Base-by-base conservation (phyloP, 192 early-diverging fungal genomes). In the Allomyces javanicus region DNA sequence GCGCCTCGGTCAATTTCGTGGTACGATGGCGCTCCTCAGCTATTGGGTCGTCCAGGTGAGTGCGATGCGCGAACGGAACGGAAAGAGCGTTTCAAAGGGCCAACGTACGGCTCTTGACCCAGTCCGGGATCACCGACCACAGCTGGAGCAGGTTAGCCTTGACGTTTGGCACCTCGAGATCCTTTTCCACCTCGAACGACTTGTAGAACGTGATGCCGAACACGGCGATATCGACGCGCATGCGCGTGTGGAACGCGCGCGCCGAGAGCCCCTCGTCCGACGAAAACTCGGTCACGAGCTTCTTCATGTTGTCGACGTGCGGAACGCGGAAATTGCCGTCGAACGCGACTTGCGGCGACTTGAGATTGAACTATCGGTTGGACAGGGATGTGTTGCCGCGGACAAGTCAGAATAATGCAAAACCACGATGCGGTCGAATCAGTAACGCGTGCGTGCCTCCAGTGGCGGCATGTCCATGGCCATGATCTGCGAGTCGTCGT, bases 171-270 rank as follows among this genome's bases (percentile, higher is more conserved):
- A 14, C 12, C 17, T 58, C 50, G 17, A 58, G 12, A 12, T 14
- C 17, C 50, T 58, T 58, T n/a, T 58, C 50, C 12, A 58, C 50
- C 50, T 58, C 50, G 14, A 58, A 58, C 17, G 12, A 14, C 50
- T 58, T 58, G 50, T 58, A 58, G 50, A 58, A 58, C 50, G 50
- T 58, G 50, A 58, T 58, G 17, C 50, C 50, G 50, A 58, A 58
- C 9, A 58, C 50, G 50, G 17, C 50, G 6, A 58, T 58, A n/a
- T 58, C 50, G 17, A 58, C 50, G 12, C 21, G 12, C 50, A 58
- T 14, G 12, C 50, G 50, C 50, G 50, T n/a, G 21, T 58, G 21
- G 50, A 58, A 21, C 17, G 17, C 21, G 50, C 50, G 50, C 50
- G 50, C 50, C 17, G 3, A 4, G 17, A 58, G 50, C 3, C 50